These are phyloP conservation scores for Pleurotus eryngii DNA, from an alignment of 768 basidiomycete species.

Conservation along the genomic window DNA sequence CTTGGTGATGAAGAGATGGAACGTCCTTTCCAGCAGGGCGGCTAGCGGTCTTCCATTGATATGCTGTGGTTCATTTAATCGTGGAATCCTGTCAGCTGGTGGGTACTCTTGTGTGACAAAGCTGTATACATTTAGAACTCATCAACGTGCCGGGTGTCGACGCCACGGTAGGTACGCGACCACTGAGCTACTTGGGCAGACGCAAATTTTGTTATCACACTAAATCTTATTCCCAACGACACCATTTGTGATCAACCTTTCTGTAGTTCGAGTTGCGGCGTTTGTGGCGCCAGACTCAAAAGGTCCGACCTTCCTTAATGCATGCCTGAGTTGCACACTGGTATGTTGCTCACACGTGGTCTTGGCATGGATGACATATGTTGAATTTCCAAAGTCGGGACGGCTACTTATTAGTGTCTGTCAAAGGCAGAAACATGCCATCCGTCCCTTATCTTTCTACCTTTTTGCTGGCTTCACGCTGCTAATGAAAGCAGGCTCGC, in stretches of 20 bases:
- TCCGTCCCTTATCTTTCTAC: neutral
- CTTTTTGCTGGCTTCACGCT: neutral
- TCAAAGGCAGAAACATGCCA: neutral
- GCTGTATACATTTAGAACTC: too few species aligned
- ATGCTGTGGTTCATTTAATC: neutral
- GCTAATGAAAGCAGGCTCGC: neutral
- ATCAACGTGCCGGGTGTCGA: too few species aligned
- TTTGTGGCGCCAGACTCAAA: neutral
- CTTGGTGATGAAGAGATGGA: conserved; percentile 16
- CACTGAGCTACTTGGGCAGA: too few species aligned
- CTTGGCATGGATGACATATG: conserved; percentile 2
- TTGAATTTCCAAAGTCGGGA: neutral
- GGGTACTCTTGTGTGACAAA: neutral
- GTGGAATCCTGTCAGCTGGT: neutral
- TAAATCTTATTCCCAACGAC: too few species aligned
- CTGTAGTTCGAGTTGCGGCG: neutral
- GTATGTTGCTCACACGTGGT: conserved; percentile 3
- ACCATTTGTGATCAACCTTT: too few species aligned
- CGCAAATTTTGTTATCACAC: too few species aligned
- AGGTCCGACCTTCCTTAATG: neutral
- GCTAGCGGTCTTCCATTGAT: neutral
- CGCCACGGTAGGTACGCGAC: too few species aligned
- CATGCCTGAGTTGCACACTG: neutral
- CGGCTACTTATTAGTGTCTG: neutral
- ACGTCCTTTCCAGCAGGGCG: neutral